phyloP scores from a whole-genome alignment of 2,329 filamentous ascomycete species.

The Hymenoscyphus salicellus region DNA sequence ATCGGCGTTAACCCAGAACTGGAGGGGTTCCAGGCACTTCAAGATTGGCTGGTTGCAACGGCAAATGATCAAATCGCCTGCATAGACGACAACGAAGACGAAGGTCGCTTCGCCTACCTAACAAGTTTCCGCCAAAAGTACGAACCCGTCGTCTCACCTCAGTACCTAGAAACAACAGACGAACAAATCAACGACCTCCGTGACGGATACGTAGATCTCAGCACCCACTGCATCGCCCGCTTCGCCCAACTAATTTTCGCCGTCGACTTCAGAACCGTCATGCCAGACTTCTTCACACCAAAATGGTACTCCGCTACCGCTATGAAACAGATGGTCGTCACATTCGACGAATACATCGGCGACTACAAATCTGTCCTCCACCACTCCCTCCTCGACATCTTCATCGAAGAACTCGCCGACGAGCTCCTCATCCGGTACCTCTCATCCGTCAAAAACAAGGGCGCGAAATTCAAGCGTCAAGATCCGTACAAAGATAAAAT shows the following conservation, averaged over 20 bases:
- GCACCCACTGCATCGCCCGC: constrained; percentile 84
- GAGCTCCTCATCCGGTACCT: constrained; percentile 87
- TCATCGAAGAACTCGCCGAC: constrained; percentile 90
- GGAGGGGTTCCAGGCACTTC: constrained; percentile 72
- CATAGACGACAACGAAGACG: constrained; percentile 86
- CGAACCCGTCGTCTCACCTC: constrained; percentile 73
- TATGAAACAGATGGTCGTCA: constrained; percentile 91
- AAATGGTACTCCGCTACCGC: constrained; percentile 83
- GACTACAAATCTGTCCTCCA: constrained; percentile 86
- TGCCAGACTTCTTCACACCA: constrained; percentile 85
- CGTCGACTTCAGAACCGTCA: constrained; percentile 80
- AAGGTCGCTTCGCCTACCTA: constrained; percentile 74
- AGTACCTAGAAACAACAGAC: constrained; percentile 73
- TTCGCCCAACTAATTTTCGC: constrained; percentile 86
- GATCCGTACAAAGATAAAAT: constrained; percentile 93
- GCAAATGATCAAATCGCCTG: constrained; percentile 98
- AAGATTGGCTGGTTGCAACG: constrained; percentile 95
- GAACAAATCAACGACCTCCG: constrained; percentile 71
- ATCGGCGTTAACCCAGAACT: constrained; percentile 55
- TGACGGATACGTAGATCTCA: constrained; percentile 92
- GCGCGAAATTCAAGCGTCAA: constrained; percentile 78
- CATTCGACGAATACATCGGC: constrained; percentile 88
- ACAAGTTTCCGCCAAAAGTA: constrained; percentile 82
- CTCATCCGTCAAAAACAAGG: constrained; percentile 79
- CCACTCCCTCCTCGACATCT: constrained; percentile 82